phyloP scores from a whole-genome alignment of 1,139 yeast species.

The Zygosaccharomyces sapae region DNA sequence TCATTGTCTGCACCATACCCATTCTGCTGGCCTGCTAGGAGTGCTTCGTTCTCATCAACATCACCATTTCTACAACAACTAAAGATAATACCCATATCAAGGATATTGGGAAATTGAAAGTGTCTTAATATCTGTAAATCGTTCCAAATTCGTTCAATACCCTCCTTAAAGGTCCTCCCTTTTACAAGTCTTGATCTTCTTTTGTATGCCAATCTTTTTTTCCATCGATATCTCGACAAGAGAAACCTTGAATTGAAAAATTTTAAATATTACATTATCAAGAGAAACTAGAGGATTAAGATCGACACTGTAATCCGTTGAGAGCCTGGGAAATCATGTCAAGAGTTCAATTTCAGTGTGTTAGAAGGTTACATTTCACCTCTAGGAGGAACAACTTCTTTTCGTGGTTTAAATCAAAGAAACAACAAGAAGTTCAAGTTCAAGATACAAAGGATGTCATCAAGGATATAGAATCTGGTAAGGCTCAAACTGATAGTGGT shows the following conservation, averaged over 20 bases:
- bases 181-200: neutral
- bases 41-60: slow-evolving; percentile 27
- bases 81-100: slow-evolving; percentile 25
- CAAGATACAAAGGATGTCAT: slow-evolving; percentile 25
- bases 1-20: slow-evolving; percentile 30
- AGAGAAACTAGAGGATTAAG: neutral
- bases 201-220: neutral
- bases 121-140: neutral
- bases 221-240: neutral
- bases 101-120: neutral
- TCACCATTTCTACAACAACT: slow-evolving; percentile 26
- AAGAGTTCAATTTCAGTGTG: slow-evolving; percentile 1
- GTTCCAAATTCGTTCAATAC: neutral
- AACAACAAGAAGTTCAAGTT: slow-evolving; percentile 15
- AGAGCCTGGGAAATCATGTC: neutral
- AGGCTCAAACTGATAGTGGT: slow-evolving; percentile 8
- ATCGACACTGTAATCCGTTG: neutral
- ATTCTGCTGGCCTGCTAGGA: slow-evolving; percentile 31
- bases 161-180: neutral
- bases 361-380: slow-evolving; percentile 26
- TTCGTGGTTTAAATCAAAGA: slow-evolving; percentile 38
- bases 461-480: slow-evolving; percentile 26
- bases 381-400: slow-evolving; percentile 32
- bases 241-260: slow-evolving; percentile 1
- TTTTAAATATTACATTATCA: neutral